Base-by-base conservation (phyloP, 2,329 filamentous ascomycete species). In the Amphichorda felina region DNA sequence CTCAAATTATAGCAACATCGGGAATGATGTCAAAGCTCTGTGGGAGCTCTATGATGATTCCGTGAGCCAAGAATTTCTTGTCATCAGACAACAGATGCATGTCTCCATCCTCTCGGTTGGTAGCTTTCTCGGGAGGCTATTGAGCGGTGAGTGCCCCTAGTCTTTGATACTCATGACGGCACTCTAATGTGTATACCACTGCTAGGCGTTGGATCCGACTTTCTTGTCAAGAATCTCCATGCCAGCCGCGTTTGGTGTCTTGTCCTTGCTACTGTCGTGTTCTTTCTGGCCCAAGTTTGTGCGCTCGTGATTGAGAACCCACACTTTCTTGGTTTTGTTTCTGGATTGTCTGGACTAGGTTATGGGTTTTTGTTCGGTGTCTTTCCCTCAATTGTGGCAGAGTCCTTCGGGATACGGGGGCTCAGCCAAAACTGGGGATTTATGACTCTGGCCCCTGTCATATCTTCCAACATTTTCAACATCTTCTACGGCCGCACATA, bases 311-410 rank as follows among this genome's bases (percentile, higher is more conserved):
- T 95, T 41, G 67, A 73, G 35, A 82, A 91, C 51, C 91, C 91
- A 0, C 70, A 86, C 48, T 64, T 77, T 28, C 72, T 96, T 1
- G 78, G 77, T 44, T 58, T 86, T 19, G 79, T 96, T 14, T 95
- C 88, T 0, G 74, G 78, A 1, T 69, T 94, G 16, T 94, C 83
- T 0, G 91, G 91, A 0, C 64, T 96, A 1, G 88, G 79, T 2
- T 98, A 98, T 54, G 91, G 91, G 3, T 85, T 94, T 44, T 68
- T 96, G 1, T 96, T 96, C 45, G 91, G 91, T 24, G 88, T 94
- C 15, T 94, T 84, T 56, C 91, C 91, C 1, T 88, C 87, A 10
- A 76, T 96, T 14, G 74, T 84, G 8, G 86, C 88, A 6, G 88
- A 96, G 53, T 80, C 82, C 0, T 98, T 98, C 54, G 91, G 91